phyloP scores from a whole-genome alignment of 2,329 filamentous ascomycete species.

The Aspergillus unguis region DNA sequence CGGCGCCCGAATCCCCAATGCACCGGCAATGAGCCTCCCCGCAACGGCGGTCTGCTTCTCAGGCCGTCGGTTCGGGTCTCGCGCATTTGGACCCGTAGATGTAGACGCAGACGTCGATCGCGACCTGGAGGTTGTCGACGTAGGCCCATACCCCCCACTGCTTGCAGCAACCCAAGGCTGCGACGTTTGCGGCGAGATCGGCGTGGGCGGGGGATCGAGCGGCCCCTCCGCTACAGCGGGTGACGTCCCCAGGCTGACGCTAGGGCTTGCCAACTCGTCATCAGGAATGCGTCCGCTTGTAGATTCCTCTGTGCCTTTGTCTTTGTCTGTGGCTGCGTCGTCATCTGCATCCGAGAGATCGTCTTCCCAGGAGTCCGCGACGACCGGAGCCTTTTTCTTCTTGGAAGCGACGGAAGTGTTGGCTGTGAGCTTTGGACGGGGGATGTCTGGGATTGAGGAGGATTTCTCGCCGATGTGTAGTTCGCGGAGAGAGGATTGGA shows the following conservation, averaged over 20 bases:
- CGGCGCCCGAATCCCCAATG: slow-evolving; percentile 75
- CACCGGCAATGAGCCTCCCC: slow-evolving; percentile 81
- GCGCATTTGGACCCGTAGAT: slow-evolving; percentile 5
- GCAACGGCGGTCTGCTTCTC: slow-evolving; percentile 95
- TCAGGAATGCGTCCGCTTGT: slow-evolving; percentile 7
- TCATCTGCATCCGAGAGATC: slow-evolving; percentile 50
- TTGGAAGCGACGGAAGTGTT: slow-evolving; percentile 19
- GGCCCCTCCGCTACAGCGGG: slow-evolving; percentile 24
- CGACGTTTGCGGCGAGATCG: slow-evolving; percentile 53
- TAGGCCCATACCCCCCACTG: slow-evolving; percentile 5
- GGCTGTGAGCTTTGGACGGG: slow-evolving; percentile 21
- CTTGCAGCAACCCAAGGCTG: slow-evolving; percentile 20
- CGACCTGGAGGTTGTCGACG: not conserved
- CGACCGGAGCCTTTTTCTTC: slow-evolving; percentile 43
- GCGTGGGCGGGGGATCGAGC: slow-evolving; percentile 64
- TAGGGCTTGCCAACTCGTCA: slow-evolving; percentile 1
- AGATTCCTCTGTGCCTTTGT: no score
- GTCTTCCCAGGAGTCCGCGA: slow-evolving; percentile 76
- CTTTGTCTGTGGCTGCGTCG: slow-evolving; percentile 39
- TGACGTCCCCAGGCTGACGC: not conserved
- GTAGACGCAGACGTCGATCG: not conserved
- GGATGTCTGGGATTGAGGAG: slow-evolving; percentile 24
- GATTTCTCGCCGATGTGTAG: slow-evolving; percentile 31
- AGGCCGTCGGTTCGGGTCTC: slow-evolving; percentile 50
- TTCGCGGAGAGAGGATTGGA: slow-evolving; percentile 31